Evolutionary conservation across 2,329 filamentous ascomycete species (phyloP).

Genomic region (Macroventuria anomochaeta): DNA sequence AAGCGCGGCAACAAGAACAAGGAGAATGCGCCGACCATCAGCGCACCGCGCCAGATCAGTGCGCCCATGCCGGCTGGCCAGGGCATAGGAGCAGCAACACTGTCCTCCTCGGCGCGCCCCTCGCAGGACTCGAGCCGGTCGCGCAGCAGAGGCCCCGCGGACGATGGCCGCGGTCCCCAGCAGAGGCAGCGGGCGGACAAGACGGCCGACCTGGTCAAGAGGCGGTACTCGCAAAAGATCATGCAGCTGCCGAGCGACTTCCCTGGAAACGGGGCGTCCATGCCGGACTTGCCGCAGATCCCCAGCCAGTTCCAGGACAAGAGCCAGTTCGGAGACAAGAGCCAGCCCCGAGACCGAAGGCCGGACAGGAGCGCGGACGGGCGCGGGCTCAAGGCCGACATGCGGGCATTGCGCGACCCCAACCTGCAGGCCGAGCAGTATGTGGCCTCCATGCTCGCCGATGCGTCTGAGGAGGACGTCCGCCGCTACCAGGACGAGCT

Average conservation of each 20-base stretch:
- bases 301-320: constrained; percentile 65
- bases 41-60: constrained; percentile 63
- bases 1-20: constrained; percentile 63
- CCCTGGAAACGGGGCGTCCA: constrained; percentile 67
- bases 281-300: constrained; percentile 67
- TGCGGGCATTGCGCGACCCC: constrained; percentile 79
- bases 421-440: constrained; percentile 81
- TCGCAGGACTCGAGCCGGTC: constrained; percentile 48
- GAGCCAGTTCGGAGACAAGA: constrained; percentile 52
- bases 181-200: constrained; percentile 57
- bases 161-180: constrained; percentile 35
- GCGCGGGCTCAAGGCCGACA: constrained; percentile 72
- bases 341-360: constrained; percentile 52
- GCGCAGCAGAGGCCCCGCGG: constrained; percentile 31
- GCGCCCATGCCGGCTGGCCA: constrained; percentile 45
- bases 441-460: constrained; percentile 74
- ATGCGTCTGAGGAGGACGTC: constrained; percentile 88
- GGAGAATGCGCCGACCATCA: constrained; percentile 59
- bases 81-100: constrained; percentile 35
- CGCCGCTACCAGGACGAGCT: constrained; percentile 79
- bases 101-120: constrained; percentile 46
- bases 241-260: constrained; percentile 76
- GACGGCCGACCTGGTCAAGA: constrained; percentile 85
- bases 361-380: constrained; percentile 58
- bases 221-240: constrained; percentile 92